Base-by-base conservation (phyloP, 2,329 filamentous ascomycete genomes). In the Pleoardoris graminearum region DNA sequence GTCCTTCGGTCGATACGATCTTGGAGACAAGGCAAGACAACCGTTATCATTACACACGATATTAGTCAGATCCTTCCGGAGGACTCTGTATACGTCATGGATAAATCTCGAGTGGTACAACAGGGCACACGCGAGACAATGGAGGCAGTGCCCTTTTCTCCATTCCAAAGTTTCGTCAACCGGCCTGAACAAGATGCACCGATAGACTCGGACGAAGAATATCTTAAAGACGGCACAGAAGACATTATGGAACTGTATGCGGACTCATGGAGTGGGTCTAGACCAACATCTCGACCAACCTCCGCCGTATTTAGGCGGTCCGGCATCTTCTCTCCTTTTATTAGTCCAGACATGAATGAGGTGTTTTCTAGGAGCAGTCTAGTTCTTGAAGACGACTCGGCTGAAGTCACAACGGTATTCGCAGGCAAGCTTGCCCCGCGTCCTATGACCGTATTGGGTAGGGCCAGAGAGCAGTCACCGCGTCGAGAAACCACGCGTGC, bases 11-110 rank as follows among this genome's bases (percentile, higher is more conserved):
- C 86, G 0, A 87, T 97, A 47, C 81, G 90, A 7, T 67, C 81
- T 17, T 97, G 91, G 93, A 82, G 94, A 19, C 77, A 75, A 30
- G 87, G 83, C 0, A 94, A 90, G 69, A 97, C 92, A 0, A 97
- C 93, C 0, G 89, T 97, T 46, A 85, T 97, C 59, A 93, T 97
- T 62, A 97, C 94, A 0, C 93, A 97, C 65, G 91, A 97, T 58
- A 82, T 94, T 27, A 82, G 84, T 0, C 88, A 93, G 59, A 93
- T 97, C 8, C 70, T 76, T 4, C 75, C 84, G 0, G 71, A 85
- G 0, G 91, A 97, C 57, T 92, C 87, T 56, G 82, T 95, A 0
- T 96, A 92, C 60, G 82, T 96, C 10, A 76, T 97, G 68, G 87
- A 93, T 27, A 75, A 85, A 10, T 88, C 89, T 0, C 69, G 68